A percentile compares a stretch with the other conserved stretches of the same genome.
These are phyloP conservation scores for Aspergillus flavus DNA, from an alignment of 2,329 filamentous ascomycete genomes.

Conservation along the genomic window DNA sequence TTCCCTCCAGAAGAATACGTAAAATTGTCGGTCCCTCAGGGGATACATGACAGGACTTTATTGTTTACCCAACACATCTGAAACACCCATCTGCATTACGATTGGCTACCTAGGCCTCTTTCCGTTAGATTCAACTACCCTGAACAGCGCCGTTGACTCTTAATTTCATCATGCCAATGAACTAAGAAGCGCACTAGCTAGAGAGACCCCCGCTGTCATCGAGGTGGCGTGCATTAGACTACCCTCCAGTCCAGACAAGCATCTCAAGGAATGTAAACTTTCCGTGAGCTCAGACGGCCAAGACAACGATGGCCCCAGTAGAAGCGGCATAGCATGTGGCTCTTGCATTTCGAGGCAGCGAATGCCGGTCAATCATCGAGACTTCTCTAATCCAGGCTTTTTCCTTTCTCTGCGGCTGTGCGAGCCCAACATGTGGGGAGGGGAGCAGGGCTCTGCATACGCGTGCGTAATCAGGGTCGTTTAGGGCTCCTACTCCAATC, in stretches of 20 bases:
- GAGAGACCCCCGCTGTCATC: neutral
- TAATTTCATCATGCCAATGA: neutral
- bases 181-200: neutral
- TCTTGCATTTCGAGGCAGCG: neutral
- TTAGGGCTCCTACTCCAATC: neutral
- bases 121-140: neutral
- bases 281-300: neutral
- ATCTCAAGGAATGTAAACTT: neutral
- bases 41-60: neutral
- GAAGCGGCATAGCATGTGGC: neutral
- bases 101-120: neutral
- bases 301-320: neutral
- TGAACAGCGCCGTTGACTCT: neutral
- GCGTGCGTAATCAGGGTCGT: constrained; percentile 3
- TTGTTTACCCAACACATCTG: neutral
- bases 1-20: neutral
- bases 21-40: neutral
- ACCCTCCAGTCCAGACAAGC: neutral
- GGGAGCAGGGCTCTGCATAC: neutral
- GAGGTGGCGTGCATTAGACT: constrained; percentile 4
- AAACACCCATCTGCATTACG: neutral
- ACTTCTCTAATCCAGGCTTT: neutral
- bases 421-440: neutral
- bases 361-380: neutral
- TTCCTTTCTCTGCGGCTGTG: neutral